phyloP scores from a whole-genome alignment of 495 filamentous ascomycete species.

The Xylaria intraflava region DNA sequence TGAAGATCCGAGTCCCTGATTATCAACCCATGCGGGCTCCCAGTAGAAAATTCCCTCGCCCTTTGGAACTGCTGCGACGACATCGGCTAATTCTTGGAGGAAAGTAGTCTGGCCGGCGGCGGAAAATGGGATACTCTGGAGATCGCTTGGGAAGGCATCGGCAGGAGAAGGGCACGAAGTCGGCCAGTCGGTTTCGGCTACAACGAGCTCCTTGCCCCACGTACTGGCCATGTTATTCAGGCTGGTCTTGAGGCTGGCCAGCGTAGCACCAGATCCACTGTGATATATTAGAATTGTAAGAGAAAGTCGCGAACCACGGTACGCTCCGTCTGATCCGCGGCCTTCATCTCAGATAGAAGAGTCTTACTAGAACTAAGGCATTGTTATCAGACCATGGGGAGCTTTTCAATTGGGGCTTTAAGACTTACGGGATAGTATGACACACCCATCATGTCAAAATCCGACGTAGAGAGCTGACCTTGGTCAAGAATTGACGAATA shows the following conservation, averaged over 20 bases:
- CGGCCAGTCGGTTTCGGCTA: conserved; percentile 65
- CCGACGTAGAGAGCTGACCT: conserved; percentile 45
- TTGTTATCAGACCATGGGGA: background rate
- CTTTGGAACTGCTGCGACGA: conserved; percentile 44
- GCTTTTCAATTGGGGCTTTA: no score
- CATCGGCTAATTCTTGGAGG: conserved; percentile 47
- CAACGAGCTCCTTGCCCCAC: conserved; percentile 55
- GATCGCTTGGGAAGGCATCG: conserved; percentile 53
- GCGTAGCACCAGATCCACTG: conserved; percentile 43
- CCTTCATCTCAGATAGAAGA: background rate
- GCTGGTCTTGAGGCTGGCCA: conserved; percentile 48
- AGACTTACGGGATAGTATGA: conserved; percentile 54
- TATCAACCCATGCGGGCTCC: conserved; percentile 65
- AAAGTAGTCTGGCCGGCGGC: conserved; percentile 54
- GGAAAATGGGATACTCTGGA: conserved; percentile 51
- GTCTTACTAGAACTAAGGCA: conserved; percentile 43
- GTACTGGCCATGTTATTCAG: conserved; percentile 51
- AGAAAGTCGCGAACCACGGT: background rate
- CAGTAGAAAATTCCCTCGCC: conserved; percentile 60
- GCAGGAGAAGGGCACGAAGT: conserved; percentile 49
- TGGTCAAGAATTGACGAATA: conserved; percentile 51
- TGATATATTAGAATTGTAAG: background rate
- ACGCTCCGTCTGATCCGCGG: background rate
- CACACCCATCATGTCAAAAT: conserved; percentile 65
- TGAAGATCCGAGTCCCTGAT: conserved; percentile 51